These are phyloP conservation scores for Mycena pura DNA, from an alignment of 768 basidiomycete genomes.

Conservation along the genomic window DNA sequence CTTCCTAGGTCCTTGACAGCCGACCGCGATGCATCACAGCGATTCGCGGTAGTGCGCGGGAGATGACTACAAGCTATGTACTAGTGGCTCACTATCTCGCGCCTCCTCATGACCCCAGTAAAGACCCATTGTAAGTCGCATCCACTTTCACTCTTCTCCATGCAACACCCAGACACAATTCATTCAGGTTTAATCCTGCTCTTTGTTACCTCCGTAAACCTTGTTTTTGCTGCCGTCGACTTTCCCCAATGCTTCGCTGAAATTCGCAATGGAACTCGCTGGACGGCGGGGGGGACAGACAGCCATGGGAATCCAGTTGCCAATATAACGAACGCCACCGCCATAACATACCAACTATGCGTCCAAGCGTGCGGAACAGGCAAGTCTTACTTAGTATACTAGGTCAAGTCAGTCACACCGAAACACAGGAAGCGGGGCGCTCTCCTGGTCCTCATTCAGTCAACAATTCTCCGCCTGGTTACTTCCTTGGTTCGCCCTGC, in stretches of 20 bases:
- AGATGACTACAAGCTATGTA: no score
- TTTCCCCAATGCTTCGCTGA: conserved; percentile 31
- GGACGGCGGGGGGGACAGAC: conserved; percentile 33
- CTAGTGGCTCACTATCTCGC: no score
- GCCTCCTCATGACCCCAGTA: no score
- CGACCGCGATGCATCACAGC: no score
- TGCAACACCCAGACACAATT: not conserved
- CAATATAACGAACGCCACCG: conserved; percentile 33
- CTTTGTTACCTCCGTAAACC: not conserved
- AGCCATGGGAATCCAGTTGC: conserved; percentile 35
- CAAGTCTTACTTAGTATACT: no score
- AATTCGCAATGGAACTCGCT: conserved; percentile 21
- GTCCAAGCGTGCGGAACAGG: conserved; percentile 38
- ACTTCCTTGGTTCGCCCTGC: conserved; percentile 54
- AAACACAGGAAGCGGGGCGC: conserved; percentile 1
- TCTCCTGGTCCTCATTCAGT: conserved; percentile 40
- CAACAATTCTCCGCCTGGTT: conserved; percentile 53
- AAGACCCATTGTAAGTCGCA: not conserved
- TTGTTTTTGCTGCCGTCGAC: conserved; percentile 15
- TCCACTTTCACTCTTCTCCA: no score
- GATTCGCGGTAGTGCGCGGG: no score
- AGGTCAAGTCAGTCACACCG: no score
- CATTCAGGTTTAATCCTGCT: not conserved
- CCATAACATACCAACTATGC: conserved; percentile 40
- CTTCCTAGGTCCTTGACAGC: no score